phyloP scores from a whole-genome alignment of 768 basidiomycete genomes.

The Mrakia gelida region DNA sequence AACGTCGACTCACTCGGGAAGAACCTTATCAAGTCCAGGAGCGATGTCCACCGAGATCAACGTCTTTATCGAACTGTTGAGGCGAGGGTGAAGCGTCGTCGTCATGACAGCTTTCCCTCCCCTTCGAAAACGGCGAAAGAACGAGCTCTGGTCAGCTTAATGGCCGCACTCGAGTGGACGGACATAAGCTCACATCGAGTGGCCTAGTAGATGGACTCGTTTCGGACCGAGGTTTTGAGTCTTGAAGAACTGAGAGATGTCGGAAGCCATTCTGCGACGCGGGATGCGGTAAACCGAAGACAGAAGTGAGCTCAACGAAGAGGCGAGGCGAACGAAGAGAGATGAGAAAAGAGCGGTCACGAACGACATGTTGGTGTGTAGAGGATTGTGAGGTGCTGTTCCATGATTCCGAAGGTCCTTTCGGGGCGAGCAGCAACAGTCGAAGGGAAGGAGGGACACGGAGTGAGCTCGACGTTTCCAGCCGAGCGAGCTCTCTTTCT shows the following conservation, averaged over 20 bases:
- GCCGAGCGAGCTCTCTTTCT: too few relatives aligned
- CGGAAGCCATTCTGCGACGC: constrained; percentile 58
- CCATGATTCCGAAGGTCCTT: constrained; percentile 91
- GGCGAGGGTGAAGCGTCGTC: constrained; percentile 40
- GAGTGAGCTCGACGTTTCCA: background rate
- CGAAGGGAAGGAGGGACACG: background rate
- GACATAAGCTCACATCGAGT: constrained; percentile 73
- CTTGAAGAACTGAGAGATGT: constrained; percentile 65
- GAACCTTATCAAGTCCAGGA: constrained; percentile 58
- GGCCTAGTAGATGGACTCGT: constrained; percentile 72
- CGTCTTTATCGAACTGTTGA: constrained; percentile 38
- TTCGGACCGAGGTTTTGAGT: constrained; percentile 47
- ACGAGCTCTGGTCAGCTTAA: background rate
- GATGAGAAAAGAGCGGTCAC: background rate
- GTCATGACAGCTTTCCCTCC: constrained; percentile 60
- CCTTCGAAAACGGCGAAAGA: constrained; percentile 48
- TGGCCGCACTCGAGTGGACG: background rate
- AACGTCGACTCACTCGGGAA: constrained; percentile 48
- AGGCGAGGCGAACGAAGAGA: too few relatives aligned
- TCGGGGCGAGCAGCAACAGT: background rate
- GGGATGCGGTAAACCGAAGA: background rate
- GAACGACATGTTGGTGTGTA: constrained; percentile 66
- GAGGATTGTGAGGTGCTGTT: constrained; percentile 66
- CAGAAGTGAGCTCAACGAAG: background rate
- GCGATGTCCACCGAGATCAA: constrained; percentile 74